Evolutionary conservation across 2,329 filamentous ascomycete genomes (phyloP).

Genomic region (Epicoccum nigrum): DNA sequence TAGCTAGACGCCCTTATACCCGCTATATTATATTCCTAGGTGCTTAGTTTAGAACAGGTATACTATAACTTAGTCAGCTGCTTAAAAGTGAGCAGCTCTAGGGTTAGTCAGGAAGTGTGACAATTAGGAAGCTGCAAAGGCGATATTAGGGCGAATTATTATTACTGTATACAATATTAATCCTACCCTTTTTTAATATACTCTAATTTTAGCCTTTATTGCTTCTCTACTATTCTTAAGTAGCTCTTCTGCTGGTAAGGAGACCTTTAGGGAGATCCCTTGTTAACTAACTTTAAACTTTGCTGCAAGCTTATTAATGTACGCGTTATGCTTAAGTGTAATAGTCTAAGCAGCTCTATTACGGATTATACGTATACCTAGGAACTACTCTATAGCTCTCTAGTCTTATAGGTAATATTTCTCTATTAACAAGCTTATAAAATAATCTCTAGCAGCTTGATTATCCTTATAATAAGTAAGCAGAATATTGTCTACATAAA

Average conservation of each 20-base stretch:
- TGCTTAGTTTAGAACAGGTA: background rate
- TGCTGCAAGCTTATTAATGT: too few species aligned
- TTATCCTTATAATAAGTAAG: background rate
- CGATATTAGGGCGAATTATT: background rate
- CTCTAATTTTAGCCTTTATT: background rate
- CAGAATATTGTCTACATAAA: background rate
- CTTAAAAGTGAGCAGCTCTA: background rate
- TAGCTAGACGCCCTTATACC: background rate
- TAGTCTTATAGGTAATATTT: too few species aligned
- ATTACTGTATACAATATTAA: conserved; percentile 1
- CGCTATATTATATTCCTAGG: background rate
- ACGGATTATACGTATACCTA: background rate
- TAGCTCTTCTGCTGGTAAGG: background rate
- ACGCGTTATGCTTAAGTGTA: too few species aligned
- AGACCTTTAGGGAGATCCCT: background rate
- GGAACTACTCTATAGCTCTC: background rate
- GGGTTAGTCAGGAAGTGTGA: background rate
- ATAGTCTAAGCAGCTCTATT: too few species aligned
- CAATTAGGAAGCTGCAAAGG: background rate
- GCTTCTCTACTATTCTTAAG: background rate
- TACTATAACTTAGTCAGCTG: background rate
- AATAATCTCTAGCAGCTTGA: background rate
- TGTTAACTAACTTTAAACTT: background rate
- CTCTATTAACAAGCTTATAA: background rate
- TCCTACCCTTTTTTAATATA: conserved; percentile 1